phyloP scores from a whole-genome alignment of 2,329 filamentous ascomycete species.

The Lomentospora prolificans region DNA sequence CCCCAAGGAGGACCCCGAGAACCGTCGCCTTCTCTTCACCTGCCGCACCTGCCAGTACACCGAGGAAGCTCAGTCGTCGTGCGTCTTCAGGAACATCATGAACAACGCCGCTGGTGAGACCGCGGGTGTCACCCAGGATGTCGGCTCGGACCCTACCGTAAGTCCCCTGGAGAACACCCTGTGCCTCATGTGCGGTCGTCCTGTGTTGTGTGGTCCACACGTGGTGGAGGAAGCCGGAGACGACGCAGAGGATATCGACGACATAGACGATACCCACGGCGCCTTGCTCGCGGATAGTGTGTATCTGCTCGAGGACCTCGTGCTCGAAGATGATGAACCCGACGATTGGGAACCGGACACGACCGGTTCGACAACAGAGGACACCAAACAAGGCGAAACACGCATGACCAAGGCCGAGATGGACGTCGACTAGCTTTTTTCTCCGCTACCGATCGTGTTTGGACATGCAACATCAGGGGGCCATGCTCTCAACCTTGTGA shows the following conservation, averaged over 20 bases:
- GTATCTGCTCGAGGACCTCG: background rate
- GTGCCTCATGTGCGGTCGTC: slow-evolving; percentile 36
- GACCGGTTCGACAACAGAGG: background rate
- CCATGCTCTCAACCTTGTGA: background rate
- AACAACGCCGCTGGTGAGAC: slow-evolving; percentile 89
- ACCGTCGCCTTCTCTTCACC: slow-evolving; percentile 81
- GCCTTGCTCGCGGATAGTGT: background rate
- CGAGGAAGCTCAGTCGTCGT: slow-evolving; percentile 76
- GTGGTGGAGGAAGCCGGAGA: background rate
- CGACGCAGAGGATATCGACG: background rate
- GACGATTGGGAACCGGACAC: slow-evolving; percentile 1
- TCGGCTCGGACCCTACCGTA: slow-evolving; percentile 97
- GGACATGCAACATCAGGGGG: background rate
- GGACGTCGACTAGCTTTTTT: background rate
- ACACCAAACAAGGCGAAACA: background rate
- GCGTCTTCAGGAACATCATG: slow-evolving; percentile 91
- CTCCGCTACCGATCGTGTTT: background rate
- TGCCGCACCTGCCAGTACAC: slow-evolving; percentile 93
- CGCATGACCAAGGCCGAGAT: background rate
- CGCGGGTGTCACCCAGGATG: slow-evolving; percentile 93
- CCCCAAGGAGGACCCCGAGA: slow-evolving; percentile 82
- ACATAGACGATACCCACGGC: no score
- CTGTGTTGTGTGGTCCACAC: slow-evolving; percentile 15
- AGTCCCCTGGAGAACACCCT: slow-evolving; percentile 44
- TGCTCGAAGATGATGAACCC: background rate